Evolutionary conservation across 1,139 yeast species (phyloP), one percentile per base, ranked within the genome.

Genomic region (Debaryomyces fabryi): DNA sequence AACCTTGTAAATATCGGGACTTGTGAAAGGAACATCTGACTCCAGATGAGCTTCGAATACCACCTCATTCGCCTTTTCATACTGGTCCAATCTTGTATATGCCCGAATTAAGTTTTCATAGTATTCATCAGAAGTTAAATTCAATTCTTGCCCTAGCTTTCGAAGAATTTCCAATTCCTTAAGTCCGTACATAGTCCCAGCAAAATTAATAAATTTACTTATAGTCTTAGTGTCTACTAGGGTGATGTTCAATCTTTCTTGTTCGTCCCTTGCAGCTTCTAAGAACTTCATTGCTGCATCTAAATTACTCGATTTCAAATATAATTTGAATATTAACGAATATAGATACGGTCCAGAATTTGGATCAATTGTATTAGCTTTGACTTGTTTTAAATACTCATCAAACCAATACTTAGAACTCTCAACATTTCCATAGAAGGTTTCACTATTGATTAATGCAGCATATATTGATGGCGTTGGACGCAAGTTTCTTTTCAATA

Each of bases 381-480:
- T 40, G n/a, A 55, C 53, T 12, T 50, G 53, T 6, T 50, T 46
- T 43, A 61, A 39, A 48, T 59, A 68, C 7, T 51, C 47, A 1
- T 58, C 55, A 42, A 69, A 65, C 39, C 62, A 51, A 2, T 51
- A 37, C 10, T 49, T 50, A 1, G 77, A 86, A 18, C 74, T 78
- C 0, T 67, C 64, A 24, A 72, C 62, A 44, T 85, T 78, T 21
- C 81, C 78, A 7, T 71, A 60, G 36, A 70, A 69, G 13, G 81
- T 65, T 46, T 79, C 67, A 4, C 80, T 69, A 37, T 69, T 67
- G 52, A 88, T 74, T 36, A 87, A 58, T 0, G 85, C 73, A 25
- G 72, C 70, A 44, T 78, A 66, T 1, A 86, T 74, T 4, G 70
- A 62, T 13, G 76, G 69, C 5, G 74, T 72, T 1, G 90, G 88